These are phyloP conservation scores for Paramecium caudatum DNA, from an alignment of 73 alveolate species.

Conservation along the genomic window DNA sequence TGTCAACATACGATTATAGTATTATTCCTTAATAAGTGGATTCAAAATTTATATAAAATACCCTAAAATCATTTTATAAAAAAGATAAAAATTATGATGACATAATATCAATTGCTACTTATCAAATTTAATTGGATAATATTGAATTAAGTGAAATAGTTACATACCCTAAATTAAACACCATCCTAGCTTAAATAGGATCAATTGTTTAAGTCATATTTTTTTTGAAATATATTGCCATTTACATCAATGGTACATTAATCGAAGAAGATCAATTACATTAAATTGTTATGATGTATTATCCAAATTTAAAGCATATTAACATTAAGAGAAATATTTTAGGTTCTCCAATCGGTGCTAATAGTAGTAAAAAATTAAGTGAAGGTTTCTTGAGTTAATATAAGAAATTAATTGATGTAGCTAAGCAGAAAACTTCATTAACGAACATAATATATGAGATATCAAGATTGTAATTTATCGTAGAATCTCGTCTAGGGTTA, in stretches of 20 bases:
- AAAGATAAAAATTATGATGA: not conserved
- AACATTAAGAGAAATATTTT: not conserved
- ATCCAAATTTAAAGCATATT: not conserved
- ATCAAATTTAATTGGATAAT: not conserved
- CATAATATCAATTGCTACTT: not conserved
- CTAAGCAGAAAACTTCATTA: no score
- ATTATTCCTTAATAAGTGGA: not conserved
- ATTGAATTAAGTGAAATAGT: not conserved
- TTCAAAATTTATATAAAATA: not conserved
- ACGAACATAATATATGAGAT: no score
- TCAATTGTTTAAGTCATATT: not conserved
- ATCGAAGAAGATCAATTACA: not conserved
- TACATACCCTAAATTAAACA: not conserved
- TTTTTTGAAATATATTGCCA: not conserved
- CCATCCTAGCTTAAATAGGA: not conserved
- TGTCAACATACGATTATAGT: not conserved
- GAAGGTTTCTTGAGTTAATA: no score
- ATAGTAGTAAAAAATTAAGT: no score
- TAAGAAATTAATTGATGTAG: no score
- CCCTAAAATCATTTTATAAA: not conserved
- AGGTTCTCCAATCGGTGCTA: no score
- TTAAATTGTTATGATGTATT: not conserved
- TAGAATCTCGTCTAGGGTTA: no score
- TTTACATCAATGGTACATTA: not conserved
- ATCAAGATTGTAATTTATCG: no score